Evolutionary conservation across 345 rosid genomes (phyloP), one percentile per base, ranked within the genome.

Genomic region (Gossypium stocksii): DNA sequence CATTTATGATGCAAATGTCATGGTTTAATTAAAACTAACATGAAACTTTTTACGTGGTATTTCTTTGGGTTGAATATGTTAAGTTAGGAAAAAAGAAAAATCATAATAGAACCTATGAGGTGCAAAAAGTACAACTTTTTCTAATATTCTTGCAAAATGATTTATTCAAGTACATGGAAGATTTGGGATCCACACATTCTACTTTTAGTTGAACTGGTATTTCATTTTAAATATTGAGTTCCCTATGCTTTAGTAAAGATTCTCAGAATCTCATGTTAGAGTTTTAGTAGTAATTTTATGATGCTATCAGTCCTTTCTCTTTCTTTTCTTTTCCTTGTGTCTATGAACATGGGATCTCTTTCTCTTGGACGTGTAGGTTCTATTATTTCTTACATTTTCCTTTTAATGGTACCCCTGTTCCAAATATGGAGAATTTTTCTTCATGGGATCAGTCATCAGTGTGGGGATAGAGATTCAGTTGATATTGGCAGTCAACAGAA

Each of bases 401-500:
- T 61, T 70, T 74, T 59, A 43, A 56, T 25, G 65, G 46, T 64
- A 44, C 73, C 57, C 34, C 23, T 66, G 20, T 23, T 69, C 53
- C 84, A 94, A 98, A 73, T 94, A 80, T 87, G 90, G 81, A 91
- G 98, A 84, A 86, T 87, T 78, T 71, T 85, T 57, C 80, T 89
- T n/a, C 85, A 79, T 62, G 94, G 88, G 19, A 92, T n/a, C n/a
- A n/a, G n/a, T n/a, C n/a, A 87, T 74, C 97, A 92, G 53, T 86
- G 90, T 82, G 89, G 87, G 80, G 86, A 86, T 66, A 86, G 86
- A 60, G 89, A 87, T 53, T 81, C 81, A 73, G 77, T 89, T 34
- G 97, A 88, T 82, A 78, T 94, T 79, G 97, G 91, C 72, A 80
- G 86, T 81, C 97, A 94, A 77, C 98, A 98, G 57, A 92, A 87